Base-by-base conservation (phyloP, 2,329 filamentous ascomycete genomes). In the Remersonia thermophila region DNA sequence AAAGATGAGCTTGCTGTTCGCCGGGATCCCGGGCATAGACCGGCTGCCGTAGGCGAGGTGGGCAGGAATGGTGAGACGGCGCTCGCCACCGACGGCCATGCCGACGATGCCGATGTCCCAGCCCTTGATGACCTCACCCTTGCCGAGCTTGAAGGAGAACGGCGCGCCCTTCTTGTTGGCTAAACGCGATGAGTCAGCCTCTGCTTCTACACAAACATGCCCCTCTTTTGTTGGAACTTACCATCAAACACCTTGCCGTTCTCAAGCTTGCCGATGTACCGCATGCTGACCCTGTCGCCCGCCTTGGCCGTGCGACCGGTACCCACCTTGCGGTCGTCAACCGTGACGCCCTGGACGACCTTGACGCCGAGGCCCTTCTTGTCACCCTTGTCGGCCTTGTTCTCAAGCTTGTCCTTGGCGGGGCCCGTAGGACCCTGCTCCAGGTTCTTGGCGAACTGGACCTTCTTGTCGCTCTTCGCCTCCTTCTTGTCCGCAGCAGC, bases 111-210 rank as follows among this genome's bases (percentile, higher is more conserved):
- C 91, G 47, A 96, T 75, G 59, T 98, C 93, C 93, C 91, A 96
- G 50, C 91, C 91, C 73, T 93, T 91, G 69, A 98, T 98, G 54
- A 98, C 93, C 62, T 96, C 84, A 43, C 87, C 87, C 57, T 79
- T 77, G 50, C 91, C 93, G 43, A 93, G 77, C 71, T 89, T 93
- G 77, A 96, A 96, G 49, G 73, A 73, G 68, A 98, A 98, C 40
- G 93, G 89, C 69, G 93, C 87, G 53, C 91, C 91, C 69, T 93
- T 95, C 74, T 96, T 98, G 74, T 98, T 96, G 62, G 86, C 84
- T 87, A 52, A 30, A 46, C 3, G 15, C 27, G 11, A 26, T 53
- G 50, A 55, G 51, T 46, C 31, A 42, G 36, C 7, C 10, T 43
- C 28, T 33, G 28, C n/a, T 26, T 26, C 15, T 16, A 31, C 8